Evolutionary conservation across 495 filamentous ascomycete genomes (phyloP), one percentile per base, ranked within the genome.

Genomic region (Corynascus novoguineensis): DNA sequence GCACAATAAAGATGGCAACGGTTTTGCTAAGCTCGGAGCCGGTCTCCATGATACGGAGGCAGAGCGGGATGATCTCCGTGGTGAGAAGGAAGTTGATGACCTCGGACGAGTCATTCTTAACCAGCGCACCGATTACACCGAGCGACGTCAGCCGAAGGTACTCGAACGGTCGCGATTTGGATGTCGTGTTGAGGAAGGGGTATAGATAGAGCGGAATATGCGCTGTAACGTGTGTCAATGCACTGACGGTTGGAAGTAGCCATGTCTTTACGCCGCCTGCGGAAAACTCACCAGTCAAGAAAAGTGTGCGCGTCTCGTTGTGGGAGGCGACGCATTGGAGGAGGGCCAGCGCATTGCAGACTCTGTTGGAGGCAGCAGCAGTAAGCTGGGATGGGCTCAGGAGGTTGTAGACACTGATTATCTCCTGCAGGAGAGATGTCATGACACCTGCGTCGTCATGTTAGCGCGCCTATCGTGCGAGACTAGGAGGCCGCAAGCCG

Each of bases 1-100:
- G 93, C n/a, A 99, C 93, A 65, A 99, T 99, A 76, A 99, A 99
- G 60, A 99, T 99, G 34, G 93, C 93, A 9, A 99, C 93, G 1
- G 93, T 99, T 77, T 98, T 99, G 78, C 91, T 96, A 42, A 99
- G 78, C 68, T 99, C 93, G 0, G 93, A 97, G 31, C 95, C 95
- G 0, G 93, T 99, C 77, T 99, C 93, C 93, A 99, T 99, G 66
- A 99, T 97, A 31, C 93, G 85, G 25, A 99, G 88, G 68, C 93
- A 99, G 4, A 99, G 82, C 6, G 93, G 93, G 53, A 99, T 99
- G 62, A 99, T 99, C 72, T 99, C 93, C 29, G 93, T 99, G 3
- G 95, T 97, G 14, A 99, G 82, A 28, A 99, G 85, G 72, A 99
- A 99, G 76, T 96, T 97, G 74, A 99, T 97, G 24, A 97, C 95